Evolutionary conservation across 208 protist genomes (phyloP).

Genomic region (Leishmania mexicana): DNA sequence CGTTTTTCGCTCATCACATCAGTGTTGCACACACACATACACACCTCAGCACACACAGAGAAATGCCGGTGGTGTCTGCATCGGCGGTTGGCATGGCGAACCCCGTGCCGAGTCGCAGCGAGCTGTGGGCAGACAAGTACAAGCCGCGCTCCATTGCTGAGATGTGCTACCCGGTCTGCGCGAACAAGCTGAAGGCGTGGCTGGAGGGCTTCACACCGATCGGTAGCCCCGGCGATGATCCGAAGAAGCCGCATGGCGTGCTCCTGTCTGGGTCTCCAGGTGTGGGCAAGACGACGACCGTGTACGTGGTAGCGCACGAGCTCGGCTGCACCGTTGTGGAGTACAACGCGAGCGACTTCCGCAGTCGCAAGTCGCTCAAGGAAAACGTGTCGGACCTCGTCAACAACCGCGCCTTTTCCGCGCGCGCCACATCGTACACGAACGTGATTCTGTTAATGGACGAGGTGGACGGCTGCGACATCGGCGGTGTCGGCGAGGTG

Average conservation of each 20-base stretch:
- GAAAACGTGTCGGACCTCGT: conserved; percentile 79
- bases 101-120: conserved; percentile 3
- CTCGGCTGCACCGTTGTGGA: conserved; percentile 95
- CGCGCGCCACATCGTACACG: conserved; percentile 54
- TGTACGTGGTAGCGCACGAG: conserved; percentile 89
- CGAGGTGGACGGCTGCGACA: conserved; percentile 99
- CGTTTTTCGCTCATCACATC: not conserved
- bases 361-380: conserved; percentile 93
- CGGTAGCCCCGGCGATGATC: conserved; percentile 39
- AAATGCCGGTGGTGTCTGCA: not conserved
- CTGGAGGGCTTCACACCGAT: conserved; percentile 85
- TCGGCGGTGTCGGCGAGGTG: conserved; percentile 96
- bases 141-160: conserved; percentile 87
- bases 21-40: not conserved
- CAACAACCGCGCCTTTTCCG: conserved; percentile 82
- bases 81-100: conserved; percentile 9
- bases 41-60: too few relatives aligned
- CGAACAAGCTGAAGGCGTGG: conserved; percentile 93
- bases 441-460: conserved; percentile 98
- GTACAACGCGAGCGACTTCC: conserved; percentile 99
- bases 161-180: conserved; percentile 90
- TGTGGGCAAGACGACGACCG: conserved; percentile 99
- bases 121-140: conserved; percentile 98
- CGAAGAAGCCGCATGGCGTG: conserved; percentile 72
- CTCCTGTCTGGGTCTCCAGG: conserved; percentile 97